Conservation (phyloP, 192 early-diverging fungal species). For the Mortierella antarctica region DNA sequence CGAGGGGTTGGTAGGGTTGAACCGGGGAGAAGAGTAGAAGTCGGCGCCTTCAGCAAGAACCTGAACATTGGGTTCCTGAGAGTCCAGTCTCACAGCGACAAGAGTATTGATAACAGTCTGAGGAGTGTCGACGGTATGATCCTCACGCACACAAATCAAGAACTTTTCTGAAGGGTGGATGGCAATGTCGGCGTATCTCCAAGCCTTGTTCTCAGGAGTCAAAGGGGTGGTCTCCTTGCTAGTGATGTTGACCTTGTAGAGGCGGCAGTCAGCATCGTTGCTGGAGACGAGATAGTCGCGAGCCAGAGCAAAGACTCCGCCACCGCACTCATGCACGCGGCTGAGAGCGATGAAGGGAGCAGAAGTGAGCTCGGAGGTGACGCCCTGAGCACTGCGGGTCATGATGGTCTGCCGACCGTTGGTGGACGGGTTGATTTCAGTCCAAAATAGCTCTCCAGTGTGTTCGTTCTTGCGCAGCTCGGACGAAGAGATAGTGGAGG, state of each 20-base stretch:
- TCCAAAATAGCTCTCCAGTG: conserved; percentile 42
- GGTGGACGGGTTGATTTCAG: conserved; percentile 32
- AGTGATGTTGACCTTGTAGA: conserved; percentile 60
- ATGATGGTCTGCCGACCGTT: conserved; percentile 48
- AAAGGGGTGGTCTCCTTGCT: conserved; percentile 52
- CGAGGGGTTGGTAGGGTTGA: conserved; percentile 56
- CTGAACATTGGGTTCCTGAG: conserved; percentile 40
- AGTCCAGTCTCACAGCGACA: conserved; percentile 63
- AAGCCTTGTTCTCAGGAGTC: conserved; percentile 56
- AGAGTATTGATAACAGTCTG: conserved; percentile 66
- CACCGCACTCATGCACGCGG: conserved; percentile 84
- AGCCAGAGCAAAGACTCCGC: conserved; percentile 67
- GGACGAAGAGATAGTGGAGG: conserved; percentile 23
- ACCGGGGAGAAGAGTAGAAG: conserved; percentile 74
- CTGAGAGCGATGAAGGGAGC: conserved; percentile 70
- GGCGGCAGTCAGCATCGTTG: conserved; percentile 66
- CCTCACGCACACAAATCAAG: conserved; percentile 75
- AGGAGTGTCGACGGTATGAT: conserved; percentile 70
- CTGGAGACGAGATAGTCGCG: conserved; percentile 70
- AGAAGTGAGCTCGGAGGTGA: conserved; percentile 51
- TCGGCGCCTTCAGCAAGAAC: conserved; percentile 67
- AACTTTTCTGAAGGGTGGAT: conserved; percentile 67
- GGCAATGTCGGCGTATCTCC: conserved; percentile 73
- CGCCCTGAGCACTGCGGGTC: conserved; percentile 17
- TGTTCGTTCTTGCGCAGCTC: conserved; percentile 44